These are phyloP conservation scores for Themeda triandra DNA, from an alignment of 176 grass and related monocot genomes.

Conservation along the genomic window DNA sequence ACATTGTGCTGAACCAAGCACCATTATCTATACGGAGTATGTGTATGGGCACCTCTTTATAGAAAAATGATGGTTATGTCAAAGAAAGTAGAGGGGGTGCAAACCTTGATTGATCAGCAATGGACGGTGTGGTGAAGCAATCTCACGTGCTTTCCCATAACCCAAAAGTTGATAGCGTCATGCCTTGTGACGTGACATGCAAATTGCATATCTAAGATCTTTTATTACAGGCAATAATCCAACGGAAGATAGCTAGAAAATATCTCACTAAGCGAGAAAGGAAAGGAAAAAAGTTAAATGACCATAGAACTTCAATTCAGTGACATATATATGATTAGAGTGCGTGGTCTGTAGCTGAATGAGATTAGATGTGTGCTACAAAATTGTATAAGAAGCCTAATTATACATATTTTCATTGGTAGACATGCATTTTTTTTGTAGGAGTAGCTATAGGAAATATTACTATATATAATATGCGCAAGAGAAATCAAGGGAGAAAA, in stretches of 20 bases:
- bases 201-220: neutral
- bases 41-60: neutral
- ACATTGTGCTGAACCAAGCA: too few relatives aligned
- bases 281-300: neutral
- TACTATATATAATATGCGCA: neutral
- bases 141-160: constrained; percentile 29
- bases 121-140: constrained; percentile 26
- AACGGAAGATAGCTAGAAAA: neutral
- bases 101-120: neutral
- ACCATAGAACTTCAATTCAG: neutral
- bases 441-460: neutral
- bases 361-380: neutral
- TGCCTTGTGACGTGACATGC: constrained; percentile 9
- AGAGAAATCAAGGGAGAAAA: neutral
- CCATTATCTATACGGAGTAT: too few relatives aligned
- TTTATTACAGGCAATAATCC: neutral
- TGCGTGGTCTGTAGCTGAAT: too few relatives aligned
- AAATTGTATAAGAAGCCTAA: neutral
- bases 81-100: constrained; percentile 21
- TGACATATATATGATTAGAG: neutral
- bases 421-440: too few relatives aligned
- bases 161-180: constrained; percentile 20
- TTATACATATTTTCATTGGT: neutral
- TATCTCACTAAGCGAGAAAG: neutral
- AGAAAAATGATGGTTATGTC: neutral